phyloP scores from a whole-genome alignment of 2,329 filamentous ascomycete species.

The Colletotrichum sansevieriae region DNA sequence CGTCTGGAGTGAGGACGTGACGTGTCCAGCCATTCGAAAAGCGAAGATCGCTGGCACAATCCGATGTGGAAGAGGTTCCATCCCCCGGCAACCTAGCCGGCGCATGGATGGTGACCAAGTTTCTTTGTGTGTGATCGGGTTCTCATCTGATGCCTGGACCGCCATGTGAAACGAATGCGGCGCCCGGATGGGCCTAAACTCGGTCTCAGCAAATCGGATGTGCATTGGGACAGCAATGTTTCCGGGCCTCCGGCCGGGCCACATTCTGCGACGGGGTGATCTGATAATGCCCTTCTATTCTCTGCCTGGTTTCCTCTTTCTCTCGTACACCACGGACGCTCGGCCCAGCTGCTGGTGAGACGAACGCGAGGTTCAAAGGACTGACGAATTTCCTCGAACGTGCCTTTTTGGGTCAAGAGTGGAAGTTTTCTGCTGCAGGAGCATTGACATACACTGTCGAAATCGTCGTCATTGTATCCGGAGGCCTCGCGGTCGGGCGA shows the following conservation, averaged over 20 bases:
- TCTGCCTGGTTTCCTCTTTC: not conserved
- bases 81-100: slow-evolving; percentile 22
- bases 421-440: not conserved
- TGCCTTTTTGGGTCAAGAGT: not conserved
- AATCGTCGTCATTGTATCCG: not conserved
- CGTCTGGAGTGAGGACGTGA: slow-evolving; percentile 16
- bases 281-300: not conserved
- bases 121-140: slow-evolving; percentile 28
- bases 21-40: slow-evolving; percentile 27
- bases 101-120: slow-evolving; percentile 35
- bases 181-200: slow-evolving; percentile 29
- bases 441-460: not conserved
- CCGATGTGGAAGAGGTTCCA: slow-evolving; percentile 34
- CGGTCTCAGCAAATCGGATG: slow-evolving; percentile 3
- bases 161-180: slow-evolving; percentile 33
- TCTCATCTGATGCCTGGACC: slow-evolving; percentile 30
- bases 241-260: slow-evolving; percentile 1
- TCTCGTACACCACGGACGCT: not conserved
- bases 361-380: slow-evolving; percentile 23
- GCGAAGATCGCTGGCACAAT: slow-evolving; percentile 14
- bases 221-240: slow-evolving; percentile 15
- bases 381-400: not conserved
- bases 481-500: no score
- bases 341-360: slow-evolving; percentile 11
- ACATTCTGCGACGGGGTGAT: slow-evolving; percentile 20